A percentile compares a stretch with the other conserved stretches of the same genome.
phyloP scores from a whole-genome alignment of 345 rosid genomes.

The Turritis glabra region DNA sequence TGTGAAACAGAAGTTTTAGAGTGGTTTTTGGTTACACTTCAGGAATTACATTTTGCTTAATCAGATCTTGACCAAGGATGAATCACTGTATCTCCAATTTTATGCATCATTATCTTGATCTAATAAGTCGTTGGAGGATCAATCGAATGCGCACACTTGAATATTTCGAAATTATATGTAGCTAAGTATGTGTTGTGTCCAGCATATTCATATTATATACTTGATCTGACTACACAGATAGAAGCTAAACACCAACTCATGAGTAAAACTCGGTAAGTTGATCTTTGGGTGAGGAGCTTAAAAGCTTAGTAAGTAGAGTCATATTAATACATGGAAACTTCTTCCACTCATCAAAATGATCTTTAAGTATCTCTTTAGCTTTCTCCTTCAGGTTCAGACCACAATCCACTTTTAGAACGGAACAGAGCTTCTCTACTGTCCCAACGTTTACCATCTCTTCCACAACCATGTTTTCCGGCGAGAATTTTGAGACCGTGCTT shows the following conservation, averaged over 20 bases:
- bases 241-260: conserved; percentile 16
- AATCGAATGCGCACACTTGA: neutral
- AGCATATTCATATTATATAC: neutral
- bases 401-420: conserved; percentile 48
- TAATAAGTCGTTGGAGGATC: neutral
- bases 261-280: conserved; percentile 10
- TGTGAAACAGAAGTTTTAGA: conserved; percentile 26
- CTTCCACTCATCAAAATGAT: conserved; percentile 58
- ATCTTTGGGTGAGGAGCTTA: conserved; percentile 30
- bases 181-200: neutral
- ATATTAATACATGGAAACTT: conserved; percentile 55
- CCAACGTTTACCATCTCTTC: conserved; percentile 62
- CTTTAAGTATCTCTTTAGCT: conserved; percentile 53
- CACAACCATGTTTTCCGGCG: conserved; percentile 51
- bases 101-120: neutral
- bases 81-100: neutral
- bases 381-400: conserved; percentile 52
- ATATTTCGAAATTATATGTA: neutral
- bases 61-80: neutral
- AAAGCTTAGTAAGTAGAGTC: conserved; percentile 34
- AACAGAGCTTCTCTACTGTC: conserved; percentile 62
- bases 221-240: neutral
- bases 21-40: conserved; percentile 16
- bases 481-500: conserved; percentile 46
- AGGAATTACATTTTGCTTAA: neutral